These are phyloP conservation scores for Talaromyces sp. DNA, from an alignment of 2,329 filamentous ascomycete species.

Conservation along the genomic window DNA sequence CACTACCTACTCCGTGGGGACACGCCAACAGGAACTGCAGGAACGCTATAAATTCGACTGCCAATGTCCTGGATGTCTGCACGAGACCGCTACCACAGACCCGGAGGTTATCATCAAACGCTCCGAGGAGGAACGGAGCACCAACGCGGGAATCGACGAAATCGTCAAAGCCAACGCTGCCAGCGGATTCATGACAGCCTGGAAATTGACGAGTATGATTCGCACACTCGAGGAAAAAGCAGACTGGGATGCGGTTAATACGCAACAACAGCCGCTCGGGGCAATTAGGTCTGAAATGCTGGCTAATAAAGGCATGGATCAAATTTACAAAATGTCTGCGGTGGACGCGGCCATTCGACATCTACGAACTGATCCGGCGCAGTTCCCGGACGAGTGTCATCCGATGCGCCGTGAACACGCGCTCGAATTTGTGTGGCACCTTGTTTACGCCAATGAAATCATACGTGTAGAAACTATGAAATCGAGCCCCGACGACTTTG, in stretches of 20 bases:
- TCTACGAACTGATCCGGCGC: constrained; percentile 46
- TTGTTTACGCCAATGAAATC: not conserved
- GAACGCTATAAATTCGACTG: constrained; percentile 57
- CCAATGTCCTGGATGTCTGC: constrained; percentile 48
- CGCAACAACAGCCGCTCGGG: constrained; percentile 47
- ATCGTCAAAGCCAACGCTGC: not conserved
- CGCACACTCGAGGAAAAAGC: constrained; percentile 14
- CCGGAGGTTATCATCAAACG: not conserved
- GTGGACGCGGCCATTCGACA: constrained; percentile 49
- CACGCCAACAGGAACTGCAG: constrained; percentile 50
- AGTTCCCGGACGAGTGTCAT: constrained; percentile 48
- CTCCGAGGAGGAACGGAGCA: constrained; percentile 15
- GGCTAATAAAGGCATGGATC: constrained; percentile 41
- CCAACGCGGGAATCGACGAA: constrained; percentile 16
- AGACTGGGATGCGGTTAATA: not conserved
- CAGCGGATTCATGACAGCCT: too few species aligned
- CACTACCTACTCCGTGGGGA: constrained; percentile 45
- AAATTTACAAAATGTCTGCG: constrained; percentile 46
- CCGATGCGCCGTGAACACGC: constrained; percentile 51
- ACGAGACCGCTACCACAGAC: constrained; percentile 6
- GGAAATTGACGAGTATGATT: not conserved
- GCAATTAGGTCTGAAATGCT: constrained; percentile 52
- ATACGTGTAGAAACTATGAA: not conserved
- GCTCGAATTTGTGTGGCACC: constrained; percentile 26
- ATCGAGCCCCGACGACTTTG: not conserved